Evolutionary conservation across 106 monocot species (phyloP), one percentile per base, ranked within the genome.

Genomic region (Cymbidium sinense): DNA sequence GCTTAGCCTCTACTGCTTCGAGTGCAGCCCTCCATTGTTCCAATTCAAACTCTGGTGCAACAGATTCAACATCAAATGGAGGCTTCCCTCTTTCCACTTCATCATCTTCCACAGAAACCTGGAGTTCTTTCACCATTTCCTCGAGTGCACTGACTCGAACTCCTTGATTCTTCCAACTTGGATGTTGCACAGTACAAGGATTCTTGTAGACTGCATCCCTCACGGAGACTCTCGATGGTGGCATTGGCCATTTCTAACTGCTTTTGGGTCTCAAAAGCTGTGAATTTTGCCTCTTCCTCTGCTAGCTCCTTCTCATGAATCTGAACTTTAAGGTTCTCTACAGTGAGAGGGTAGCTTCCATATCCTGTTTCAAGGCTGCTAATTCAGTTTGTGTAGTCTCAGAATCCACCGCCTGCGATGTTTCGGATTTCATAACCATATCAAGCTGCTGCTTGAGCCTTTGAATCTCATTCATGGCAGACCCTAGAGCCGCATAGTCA

Each of bases 381-480:
- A 90, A 55, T 76, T 88, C 88, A 12, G 70, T 20, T 21, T 72
- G 69, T 30, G 81, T 70, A 5, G 23, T 50, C 39, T 93, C 83
- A 10, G 64, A 81, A 21, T 85, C 41, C 83, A 79, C 81, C 6
- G 75, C 34, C 69, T 75, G 76, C 7, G 80, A 76, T 77, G 77
- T 74, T 65, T 90, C 86, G 2, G 87, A 80, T 73, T 76, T 78
- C 6, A 76, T 19, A 19, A 80, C 74, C 36, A 77, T 82, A n/a
- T 91, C 91, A 43, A 92, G 79, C 70, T 95, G 92, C 34, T 64
- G 41, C 70, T 88, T 95, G 77, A 95, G 64, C 79, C 55, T 85
- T 25, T 89, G 88, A 23, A 93, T 90, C 86, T 95, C 93, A 83
- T 77, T 84, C 79, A 89, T 85, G 67, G 93, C 85, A 10, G 93